phyloP scores from a whole-genome alignment of 108 stramenopile genomes.

The Nannochloropsis gaditana region DNA sequence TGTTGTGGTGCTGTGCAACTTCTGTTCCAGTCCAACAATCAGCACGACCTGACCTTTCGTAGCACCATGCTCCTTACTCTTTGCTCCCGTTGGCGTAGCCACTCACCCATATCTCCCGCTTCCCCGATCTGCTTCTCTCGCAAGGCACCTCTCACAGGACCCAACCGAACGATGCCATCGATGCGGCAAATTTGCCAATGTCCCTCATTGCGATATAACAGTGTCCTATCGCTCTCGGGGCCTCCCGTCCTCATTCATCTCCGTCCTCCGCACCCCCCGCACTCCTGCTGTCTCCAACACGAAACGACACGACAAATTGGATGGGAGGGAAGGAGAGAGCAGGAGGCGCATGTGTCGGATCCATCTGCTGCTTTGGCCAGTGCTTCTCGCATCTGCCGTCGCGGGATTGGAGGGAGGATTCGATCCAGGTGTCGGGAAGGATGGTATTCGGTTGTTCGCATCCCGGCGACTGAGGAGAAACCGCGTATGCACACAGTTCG shows the following conservation, averaged over 20 bases:
- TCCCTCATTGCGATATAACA: too few relatives aligned
- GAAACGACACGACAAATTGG: background rate
- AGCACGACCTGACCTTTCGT: too few relatives aligned
- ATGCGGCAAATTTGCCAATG: too few relatives aligned
- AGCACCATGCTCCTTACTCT: too few relatives aligned
- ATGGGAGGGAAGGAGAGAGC: background rate
- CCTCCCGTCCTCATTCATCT: background rate
- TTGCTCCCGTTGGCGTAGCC: too few relatives aligned
- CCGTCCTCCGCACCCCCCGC: background rate
- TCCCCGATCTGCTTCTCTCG: too few relatives aligned
- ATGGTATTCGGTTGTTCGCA: background rate
- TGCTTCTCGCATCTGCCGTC: background rate
- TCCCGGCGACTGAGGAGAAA: background rate
- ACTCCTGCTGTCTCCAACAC: conserved; percentile 6
- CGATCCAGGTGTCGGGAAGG: background rate
- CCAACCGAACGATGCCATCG: too few relatives aligned
- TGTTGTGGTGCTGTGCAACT: too few relatives aligned
- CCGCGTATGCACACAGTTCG: conserved; percentile 14
- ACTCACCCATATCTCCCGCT: too few relatives aligned
- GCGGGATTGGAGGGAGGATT: background rate
- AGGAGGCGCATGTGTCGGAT: background rate
- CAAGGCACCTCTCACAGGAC: too few relatives aligned
- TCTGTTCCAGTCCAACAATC: too few relatives aligned
- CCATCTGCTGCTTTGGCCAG: background rate
- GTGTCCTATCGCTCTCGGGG: background rate